Percentiles rank a stretch among this genome's conserved stretches.
Conservation (phyloP, 352 stramenopile genomes). For the Phytophthora hibernalis region DNA sequence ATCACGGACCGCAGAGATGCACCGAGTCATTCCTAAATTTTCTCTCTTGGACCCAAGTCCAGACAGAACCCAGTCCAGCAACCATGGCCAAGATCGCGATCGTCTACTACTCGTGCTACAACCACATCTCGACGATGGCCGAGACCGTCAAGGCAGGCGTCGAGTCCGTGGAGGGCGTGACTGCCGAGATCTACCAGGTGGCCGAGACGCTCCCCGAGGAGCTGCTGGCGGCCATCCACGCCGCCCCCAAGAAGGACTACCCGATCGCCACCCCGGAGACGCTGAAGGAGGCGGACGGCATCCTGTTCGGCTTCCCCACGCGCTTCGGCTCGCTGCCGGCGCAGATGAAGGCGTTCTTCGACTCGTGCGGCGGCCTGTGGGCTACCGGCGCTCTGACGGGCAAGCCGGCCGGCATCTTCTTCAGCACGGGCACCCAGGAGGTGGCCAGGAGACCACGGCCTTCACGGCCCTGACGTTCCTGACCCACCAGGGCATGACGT, state of each 20-base stretch:
- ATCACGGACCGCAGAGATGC: not conserved
- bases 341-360: constrained; percentile 31
- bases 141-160: constrained; percentile 22
- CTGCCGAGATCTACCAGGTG: constrained; percentile 27
- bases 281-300: constrained; percentile 25
- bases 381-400: constrained; percentile 8
- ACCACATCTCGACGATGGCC: constrained; percentile 25
- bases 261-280: constrained; percentile 20
- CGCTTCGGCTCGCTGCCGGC: constrained; percentile 25
- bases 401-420: constrained; percentile 25
- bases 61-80: not conserved
- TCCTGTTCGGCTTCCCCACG: constrained; percentile 28
- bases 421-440: constrained; percentile 21
- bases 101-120: constrained; percentile 25
- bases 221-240: constrained; percentile 22
- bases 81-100: constrained; percentile 30
- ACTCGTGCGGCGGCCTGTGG: constrained; percentile 26
- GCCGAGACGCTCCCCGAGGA: constrained; percentile 21
- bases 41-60: constrained; percentile 19
- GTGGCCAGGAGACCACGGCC: constrained; percentile 23
- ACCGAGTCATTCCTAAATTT: constrained; percentile 22
- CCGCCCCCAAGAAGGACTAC: constrained; percentile 27
- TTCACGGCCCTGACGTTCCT: constrained; percentile 28
- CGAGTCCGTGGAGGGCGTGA: constrained; percentile 26
- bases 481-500: constrained; percentile 22